Base-by-base conservation (phyloP, 2,329 filamentous ascomycete species). In the Exophiala bonariae region DNA sequence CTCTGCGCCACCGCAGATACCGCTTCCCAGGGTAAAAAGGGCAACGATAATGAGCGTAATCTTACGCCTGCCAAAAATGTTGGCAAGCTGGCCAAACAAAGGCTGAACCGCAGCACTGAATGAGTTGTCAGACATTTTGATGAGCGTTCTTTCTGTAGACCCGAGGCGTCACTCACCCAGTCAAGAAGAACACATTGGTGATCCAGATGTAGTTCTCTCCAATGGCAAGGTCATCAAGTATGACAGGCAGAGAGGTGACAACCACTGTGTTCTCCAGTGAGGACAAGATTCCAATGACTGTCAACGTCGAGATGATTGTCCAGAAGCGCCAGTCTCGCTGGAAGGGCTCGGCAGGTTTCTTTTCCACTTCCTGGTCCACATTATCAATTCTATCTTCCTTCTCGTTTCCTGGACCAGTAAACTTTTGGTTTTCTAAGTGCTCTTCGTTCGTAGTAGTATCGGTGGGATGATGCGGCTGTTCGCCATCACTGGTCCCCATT, bases 11-110 rank as follows among this genome's bases (percentile, higher is more conserved):
- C 23, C 23, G 23, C 23, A 26, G 2, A 83, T 64, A 0, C 70
- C 75, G 45, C 77, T 79, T 0, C 79, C 80, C 0, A 81, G 54
- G 0, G 65, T 66, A 48, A 81, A 81, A 1, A 79, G 49, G 7
- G 61, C 64, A 2, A 80, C 67, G 3, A 72, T 61, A 5, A 60
- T 41, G 0, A 79, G 60, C 11, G 66, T 63, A 17, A 69, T 59
- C 36, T 63, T 69, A 17, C 73, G 67, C 1, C 78, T 67, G 3
- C 79, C 78, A 48, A 74, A 79, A 13, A 81, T 66, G 41, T 79
- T 69, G 10, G 71, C 66, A 1, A 77, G 52, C 50, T 80, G 75
- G 1, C 73, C 75, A 32, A 73, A 73, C 2, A 44, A 19, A 11
- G 41, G 41, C 39, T 69, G 66, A 19, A 69, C 67, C 16, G 71